Base-by-base conservation (phyloP, 345 rosid genomes). In the Camelina hispida region DNA sequence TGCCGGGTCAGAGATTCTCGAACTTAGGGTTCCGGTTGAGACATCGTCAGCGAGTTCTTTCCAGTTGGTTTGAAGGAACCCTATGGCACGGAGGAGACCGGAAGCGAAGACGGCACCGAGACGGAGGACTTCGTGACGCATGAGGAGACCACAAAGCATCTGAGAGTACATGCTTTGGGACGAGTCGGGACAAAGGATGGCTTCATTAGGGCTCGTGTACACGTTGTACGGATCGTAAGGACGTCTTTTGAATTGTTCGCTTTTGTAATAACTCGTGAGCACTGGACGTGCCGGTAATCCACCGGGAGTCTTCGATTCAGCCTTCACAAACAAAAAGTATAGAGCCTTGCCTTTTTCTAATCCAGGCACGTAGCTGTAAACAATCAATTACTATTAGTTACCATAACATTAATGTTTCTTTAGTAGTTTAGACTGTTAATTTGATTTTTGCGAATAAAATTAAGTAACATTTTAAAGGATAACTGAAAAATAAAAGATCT, bases 51-150 rank as follows among this genome's bases (percentile, higher is more conserved):
- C 90, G 1, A 93, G 85, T 34, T 80, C 80, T 47, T 73, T 50
- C 96, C 97, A 93, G 71, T 89, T 82, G 35, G 80, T 44, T 69
- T 89, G 90, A 44, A 93, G 91, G 85, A 93, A 93, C 6, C 78
- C 68, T 48, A 93, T 88, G 78, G 98, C 94, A 17, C 91, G 79
- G 56, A 93, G 86, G 13, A 91, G 88, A 62, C 98, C 96, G 1
- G 98, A 93, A 52, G 98, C 97, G 30, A 91, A 93, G 9, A 93
- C 88, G 0, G 98, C 97, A 0, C 98, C 98, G 0, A 93, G 88
- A 0, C 97, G 93, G n/a, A 88, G 87, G 35, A 93, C 97, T 34
- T 87, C 83, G 18, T 85, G 77, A 43, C 86, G 85, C 90, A 84
- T 82, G 60, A 87, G 53, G 13, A 93, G 87, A 61, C 98, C 96